phyloP scores from a whole-genome alignment of 257 asterid genomes.

The Petunia secreta region DNA sequence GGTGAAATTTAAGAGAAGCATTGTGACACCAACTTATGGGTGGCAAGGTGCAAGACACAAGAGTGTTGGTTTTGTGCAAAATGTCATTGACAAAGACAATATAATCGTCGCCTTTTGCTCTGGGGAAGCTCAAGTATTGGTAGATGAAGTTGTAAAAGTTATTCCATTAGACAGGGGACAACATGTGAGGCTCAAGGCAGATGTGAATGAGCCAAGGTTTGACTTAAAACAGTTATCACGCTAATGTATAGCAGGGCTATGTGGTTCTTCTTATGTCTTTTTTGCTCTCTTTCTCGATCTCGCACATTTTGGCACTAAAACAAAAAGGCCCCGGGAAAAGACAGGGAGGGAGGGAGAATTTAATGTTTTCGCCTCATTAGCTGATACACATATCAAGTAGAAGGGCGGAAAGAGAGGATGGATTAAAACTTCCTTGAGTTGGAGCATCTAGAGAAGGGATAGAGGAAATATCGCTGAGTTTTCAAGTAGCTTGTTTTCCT shows the following conservation, averaged over 20 bases:
- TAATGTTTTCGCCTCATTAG: too few relatives aligned
- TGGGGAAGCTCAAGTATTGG: constrained; percentile 71
- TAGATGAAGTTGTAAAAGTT: constrained; percentile 81
- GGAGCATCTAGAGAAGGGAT: too few relatives aligned
- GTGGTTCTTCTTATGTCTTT: constrained; percentile 12
- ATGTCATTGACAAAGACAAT: constrained; percentile 72
- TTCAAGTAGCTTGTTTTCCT: too few relatives aligned
- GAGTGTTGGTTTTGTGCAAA: constrained; percentile 97
- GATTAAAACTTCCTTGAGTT: too few relatives aligned
- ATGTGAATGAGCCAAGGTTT: constrained; percentile 92
- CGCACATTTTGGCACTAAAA: not conserved
- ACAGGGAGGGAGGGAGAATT: not conserved
- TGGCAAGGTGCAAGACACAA: constrained; percentile 93
- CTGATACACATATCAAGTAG: too few relatives aligned
- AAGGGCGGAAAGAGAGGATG: too few relatives aligned
- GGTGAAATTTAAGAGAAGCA: constrained; percentile 86
- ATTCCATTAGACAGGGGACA: constrained; percentile 98
- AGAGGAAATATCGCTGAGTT: too few relatives aligned
- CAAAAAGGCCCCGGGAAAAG: not conserved
- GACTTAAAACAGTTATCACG: constrained; percentile 26
- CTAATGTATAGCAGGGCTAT: constrained; percentile 2
- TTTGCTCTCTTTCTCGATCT: constrained; percentile 8
- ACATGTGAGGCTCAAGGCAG: constrained; percentile 88
- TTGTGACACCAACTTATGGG: constrained; percentile 75
- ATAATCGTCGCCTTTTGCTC: constrained; percentile 86